Base-by-base conservation (phyloP, 257 asterid species). In the Salvia miltiorrhiza region DNA sequence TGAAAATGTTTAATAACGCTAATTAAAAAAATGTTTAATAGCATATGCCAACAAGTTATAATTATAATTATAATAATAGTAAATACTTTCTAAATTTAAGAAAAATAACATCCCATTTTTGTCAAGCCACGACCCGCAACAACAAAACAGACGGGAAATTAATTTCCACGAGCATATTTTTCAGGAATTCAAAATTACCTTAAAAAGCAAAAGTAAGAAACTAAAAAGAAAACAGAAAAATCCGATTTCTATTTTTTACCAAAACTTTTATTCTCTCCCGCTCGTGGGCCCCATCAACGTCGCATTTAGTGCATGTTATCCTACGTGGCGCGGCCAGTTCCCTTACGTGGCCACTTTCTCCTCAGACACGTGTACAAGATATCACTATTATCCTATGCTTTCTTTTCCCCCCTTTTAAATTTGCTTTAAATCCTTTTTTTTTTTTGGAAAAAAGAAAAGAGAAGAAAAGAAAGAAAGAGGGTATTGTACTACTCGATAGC, bases 281-380 rank as follows among this genome's bases (percentile, higher is more conserved):
- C 37, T 2, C 0, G 57, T 14, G 9, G 67, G 67, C 28, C 68
- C 78, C 73, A 63, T 16, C 21, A 2, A n/a, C 40, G 23, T 40
- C 69, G 44, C 53, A 49, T 19, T 73, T 26, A 56, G 44, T 44
- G 62, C n/a, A 30, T 28, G 40, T 54, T 28, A 52, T 76, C 87
- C 81, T 37, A 80, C 86, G 77, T 76, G 85, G 74, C 69, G 55
- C 0, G 14, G 64, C 52, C 75, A 61, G 75, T 59, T 76, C 66
- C 45, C 52, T 37, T 45, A 77, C 78, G 80, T 74, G 89, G 58
- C 77, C 7, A 8, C 44, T 11, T 14, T 16, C 3, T 0, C 0
- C 1, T 24, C 4, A 0, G 79, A 79, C 89, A 84, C 83, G 81
- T 80, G 41, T 1, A 14, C 11, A 33, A 60, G 35, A 62, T 10